phyloP scores from a whole-genome alignment of 1,139 yeast species.

The Diutina catenulata region DNA sequence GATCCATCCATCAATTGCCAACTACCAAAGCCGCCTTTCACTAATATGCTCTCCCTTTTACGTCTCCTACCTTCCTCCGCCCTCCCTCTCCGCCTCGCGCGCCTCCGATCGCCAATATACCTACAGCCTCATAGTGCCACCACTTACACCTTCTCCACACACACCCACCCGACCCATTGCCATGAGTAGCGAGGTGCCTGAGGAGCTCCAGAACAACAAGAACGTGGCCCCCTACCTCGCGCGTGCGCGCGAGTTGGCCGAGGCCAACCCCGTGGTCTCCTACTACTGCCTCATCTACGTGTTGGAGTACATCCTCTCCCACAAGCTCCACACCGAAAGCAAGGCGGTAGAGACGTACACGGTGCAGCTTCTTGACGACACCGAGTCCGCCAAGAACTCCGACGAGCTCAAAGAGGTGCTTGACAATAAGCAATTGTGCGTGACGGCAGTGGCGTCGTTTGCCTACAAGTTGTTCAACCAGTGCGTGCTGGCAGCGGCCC shows the following conservation, averaged over 20 bases:
- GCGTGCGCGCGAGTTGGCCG: slow-evolving; percentile 39
- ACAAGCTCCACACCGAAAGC: slow-evolving; percentile 43
- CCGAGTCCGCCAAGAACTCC: slow-evolving; percentile 39
- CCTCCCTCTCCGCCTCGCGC: too few relatives aligned
- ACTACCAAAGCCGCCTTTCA: too few relatives aligned
- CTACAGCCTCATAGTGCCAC: too few relatives aligned
- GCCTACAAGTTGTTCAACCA: slow-evolving; percentile 49
- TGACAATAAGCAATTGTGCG: slow-evolving; percentile 43
- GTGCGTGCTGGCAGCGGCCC: slow-evolving; percentile 21
- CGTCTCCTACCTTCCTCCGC: too few relatives aligned
- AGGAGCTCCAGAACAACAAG: slow-evolving; percentile 26
- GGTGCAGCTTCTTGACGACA: slow-evolving; percentile 45
- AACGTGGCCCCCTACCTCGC: slow-evolving; percentile 31
- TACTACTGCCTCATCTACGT: slow-evolving; percentile 54
- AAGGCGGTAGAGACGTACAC: slow-evolving; percentile 47
- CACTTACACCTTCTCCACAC: too few relatives aligned
- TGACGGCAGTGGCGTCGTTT: slow-evolving; percentile 49
- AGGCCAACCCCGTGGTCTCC: slow-evolving; percentile 41
- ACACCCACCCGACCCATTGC: too few relatives aligned
- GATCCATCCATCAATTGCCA: too few relatives aligned
- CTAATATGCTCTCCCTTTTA: too few relatives aligned
- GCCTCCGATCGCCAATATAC: too few relatives aligned
- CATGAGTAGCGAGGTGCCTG: too few relatives aligned
- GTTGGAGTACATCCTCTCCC: slow-evolving; percentile 50
- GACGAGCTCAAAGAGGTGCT: slow-evolving; percentile 34